These are phyloP conservation scores for Hymenoscyphus infarciens DNA, from an alignment of 2,329 filamentous ascomycete species.

Conservation along the genomic window DNA sequence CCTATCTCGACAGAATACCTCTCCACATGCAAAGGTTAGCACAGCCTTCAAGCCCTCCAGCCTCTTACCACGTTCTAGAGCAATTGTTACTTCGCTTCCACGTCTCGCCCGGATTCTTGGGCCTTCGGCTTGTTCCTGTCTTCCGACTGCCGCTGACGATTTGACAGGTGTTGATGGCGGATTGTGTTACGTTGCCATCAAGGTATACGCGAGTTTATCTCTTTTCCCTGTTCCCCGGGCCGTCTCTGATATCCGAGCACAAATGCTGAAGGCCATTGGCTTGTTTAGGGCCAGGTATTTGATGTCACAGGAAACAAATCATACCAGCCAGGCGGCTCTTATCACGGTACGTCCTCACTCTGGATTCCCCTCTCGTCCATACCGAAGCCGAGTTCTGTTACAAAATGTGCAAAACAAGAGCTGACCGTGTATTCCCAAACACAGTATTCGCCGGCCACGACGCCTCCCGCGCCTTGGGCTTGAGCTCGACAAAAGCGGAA, in stretches of 20 bases:
- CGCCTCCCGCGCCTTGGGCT: conserved; percentile 84
- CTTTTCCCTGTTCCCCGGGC: conserved; percentile 14
- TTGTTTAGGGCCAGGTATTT: conserved; percentile 78
- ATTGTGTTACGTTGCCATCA: conserved; percentile 67
- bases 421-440: conserved; percentile 3
- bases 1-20: conserved; percentile 78
- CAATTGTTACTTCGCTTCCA: neutral
- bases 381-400: neutral
- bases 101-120: conserved; percentile 1
- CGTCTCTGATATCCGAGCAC: neutral
- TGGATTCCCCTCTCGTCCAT: conserved; percentile 14
- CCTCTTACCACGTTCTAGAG: neutral
- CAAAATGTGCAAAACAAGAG: neutral
- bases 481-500: conserved; percentile 79
- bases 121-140: neutral
- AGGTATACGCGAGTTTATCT: conserved; percentile 42
- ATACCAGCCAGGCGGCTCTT: conserved; percentile 78
- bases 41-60: neutral
- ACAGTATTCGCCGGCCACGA: conserved; percentile 95
- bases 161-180: conserved; percentile 58
- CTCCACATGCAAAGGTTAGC: conserved; percentile 75
- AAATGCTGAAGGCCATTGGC: neutral
- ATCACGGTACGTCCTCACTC: conserved; percentile 62
- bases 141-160: conserved; percentile 5
- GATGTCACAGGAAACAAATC: conserved; percentile 88